Percentiles rank a stretch among this genome's conserved stretches.
These are phyloP conservation scores for Verticillium klebahnii DNA, from an alignment of 2,329 filamentous ascomycete genomes.

Conservation along the genomic window DNA sequence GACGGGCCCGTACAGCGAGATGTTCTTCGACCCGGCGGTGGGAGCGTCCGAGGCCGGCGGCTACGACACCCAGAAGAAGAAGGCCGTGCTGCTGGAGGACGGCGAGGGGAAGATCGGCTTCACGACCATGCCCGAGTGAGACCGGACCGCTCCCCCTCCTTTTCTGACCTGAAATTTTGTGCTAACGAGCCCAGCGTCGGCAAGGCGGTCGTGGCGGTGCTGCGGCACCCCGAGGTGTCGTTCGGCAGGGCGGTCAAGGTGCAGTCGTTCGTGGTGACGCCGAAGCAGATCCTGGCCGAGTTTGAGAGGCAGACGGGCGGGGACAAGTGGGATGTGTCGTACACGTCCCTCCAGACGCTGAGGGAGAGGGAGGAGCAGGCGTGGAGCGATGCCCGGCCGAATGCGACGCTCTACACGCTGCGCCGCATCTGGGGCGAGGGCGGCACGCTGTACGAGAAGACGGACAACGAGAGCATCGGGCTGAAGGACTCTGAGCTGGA, in stretches of 20 bases:
- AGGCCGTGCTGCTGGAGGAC: conserved; percentile 57
- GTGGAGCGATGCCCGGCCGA: conserved; percentile 48
- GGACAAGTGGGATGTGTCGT: conserved; percentile 47
- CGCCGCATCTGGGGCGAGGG: conserved; percentile 70
- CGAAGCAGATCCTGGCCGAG: conserved; percentile 58
- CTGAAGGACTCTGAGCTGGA: conserved; percentile 44
- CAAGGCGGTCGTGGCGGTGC: conserved; percentile 57
- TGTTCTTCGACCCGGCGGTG: conserved; percentile 46
- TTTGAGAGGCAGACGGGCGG: conserved; percentile 60
- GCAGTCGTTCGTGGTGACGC: conserved; percentile 66
- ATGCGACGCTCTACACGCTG: conserved; percentile 54
- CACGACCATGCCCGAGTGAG: conserved; percentile 66
- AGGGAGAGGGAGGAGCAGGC: conserved; percentile 52
- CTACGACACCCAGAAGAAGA: conserved; percentile 53
- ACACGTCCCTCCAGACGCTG: conserved; percentile 49
- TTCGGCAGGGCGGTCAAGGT: conserved; percentile 58
- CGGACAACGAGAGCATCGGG: conserved; percentile 59
- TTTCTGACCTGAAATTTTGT: background rate
- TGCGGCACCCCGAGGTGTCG: conserved; percentile 50
- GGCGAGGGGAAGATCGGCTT: conserved; percentile 60
- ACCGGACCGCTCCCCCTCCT: background rate
- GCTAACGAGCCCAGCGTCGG: conserved; percentile 48
- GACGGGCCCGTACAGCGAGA: conserved; percentile 64
- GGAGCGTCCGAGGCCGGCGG: conserved; percentile 41
- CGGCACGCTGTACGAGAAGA: conserved; percentile 63